Base-by-base conservation (phyloP, 1,139 yeast genomes). In the Blastobotrys indianensis region DNA sequence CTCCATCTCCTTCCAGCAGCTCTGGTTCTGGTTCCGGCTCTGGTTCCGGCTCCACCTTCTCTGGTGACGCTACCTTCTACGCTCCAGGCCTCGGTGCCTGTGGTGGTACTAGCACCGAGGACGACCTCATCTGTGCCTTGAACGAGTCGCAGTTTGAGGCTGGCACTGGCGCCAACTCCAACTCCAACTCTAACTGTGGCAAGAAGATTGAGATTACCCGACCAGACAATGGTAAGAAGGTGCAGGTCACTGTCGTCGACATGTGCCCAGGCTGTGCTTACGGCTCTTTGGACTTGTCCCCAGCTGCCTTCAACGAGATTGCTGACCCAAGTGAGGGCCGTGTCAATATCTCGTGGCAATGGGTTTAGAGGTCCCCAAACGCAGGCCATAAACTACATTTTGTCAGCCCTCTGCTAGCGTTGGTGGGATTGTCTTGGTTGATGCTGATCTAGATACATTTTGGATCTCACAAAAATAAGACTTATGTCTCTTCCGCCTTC, bases 31-130 rank as follows among this genome's bases (percentile, higher is more conserved):
- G 58, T 12, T 40, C 57, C 29, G 17, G 57, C 25, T 44, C 54
- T 32, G 36, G 57, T 32, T 44, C 63, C 42, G 52, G 73, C 66
- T 45, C 57, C 30, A 32, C 45, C 34, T 65, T 55, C 62, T 51
- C 68, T 25, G 85, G 85, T 49, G 69, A 78, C 48, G 85, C 82
- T 53, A 80, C 85, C 46, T 80, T 63, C 71, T 80, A 75, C 67
- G 65, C 66, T 42, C 65, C 78, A 28, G 83, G 80, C 17, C 64
- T 79, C 49, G 85, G 85, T 47, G 79, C 85, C 28, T 80, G 85
- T 66, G 85, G 85, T 41, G 50, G 55, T 47, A 64, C 69, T 51
- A 73, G 63, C 66, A 45, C 67, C 28, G 79, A 73, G 54, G 38
- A 69, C 20, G 85, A 80, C 57, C 64, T 63, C 54, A 72, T 80